Evolutionary conservation across 192 early-diverging fungal species (phyloP).

Genomic region (Coemansia sp.): DNA sequence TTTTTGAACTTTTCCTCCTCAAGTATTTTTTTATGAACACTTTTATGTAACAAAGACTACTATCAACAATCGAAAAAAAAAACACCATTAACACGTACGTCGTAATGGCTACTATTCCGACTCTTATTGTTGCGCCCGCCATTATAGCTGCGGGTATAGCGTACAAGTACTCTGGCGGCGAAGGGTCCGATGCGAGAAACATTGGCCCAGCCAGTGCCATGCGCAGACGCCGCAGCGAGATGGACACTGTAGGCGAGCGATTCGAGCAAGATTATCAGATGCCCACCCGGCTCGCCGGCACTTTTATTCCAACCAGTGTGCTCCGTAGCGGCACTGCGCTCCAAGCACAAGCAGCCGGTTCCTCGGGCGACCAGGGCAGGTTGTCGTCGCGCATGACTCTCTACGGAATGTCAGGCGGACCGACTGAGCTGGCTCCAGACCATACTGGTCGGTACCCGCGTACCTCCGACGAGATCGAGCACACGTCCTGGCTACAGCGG

Average conservation of each 20-base stretch:
- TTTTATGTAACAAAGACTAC: background rate
- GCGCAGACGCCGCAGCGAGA: conserved; percentile 4
- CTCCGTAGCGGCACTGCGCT: background rate
- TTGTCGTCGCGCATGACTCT: background rate
- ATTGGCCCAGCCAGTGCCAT: background rate
- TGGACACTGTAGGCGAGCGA: background rate
- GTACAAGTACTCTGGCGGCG: conserved; percentile 24
- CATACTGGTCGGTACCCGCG: conserved; percentile 19
- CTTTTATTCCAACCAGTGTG: conserved; percentile 42
- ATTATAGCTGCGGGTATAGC: conserved; percentile 42
- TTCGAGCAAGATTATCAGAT: conserved; percentile 32
- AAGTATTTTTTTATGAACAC: background rate
- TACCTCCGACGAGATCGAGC: conserved; percentile 24
- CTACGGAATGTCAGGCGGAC: background rate
- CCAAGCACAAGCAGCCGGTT: background rate
- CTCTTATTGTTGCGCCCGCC: conserved; percentile 41
- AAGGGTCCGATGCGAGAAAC: background rate
- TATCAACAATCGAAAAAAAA: background rate
- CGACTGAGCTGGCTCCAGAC: background rate
- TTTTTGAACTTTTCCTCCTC: background rate
- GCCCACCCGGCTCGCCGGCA: conserved; percentile 22
- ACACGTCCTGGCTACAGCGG: conserved; percentile 26
- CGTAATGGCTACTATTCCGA: conserved; percentile 40
- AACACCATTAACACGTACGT: background rate
- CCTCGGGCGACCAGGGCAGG: background rate